These are phyloP conservation scores for Amaranthus hypochondriacus DNA, from an alignment of 148 eudicot species.

Conservation along the genomic window DNA sequence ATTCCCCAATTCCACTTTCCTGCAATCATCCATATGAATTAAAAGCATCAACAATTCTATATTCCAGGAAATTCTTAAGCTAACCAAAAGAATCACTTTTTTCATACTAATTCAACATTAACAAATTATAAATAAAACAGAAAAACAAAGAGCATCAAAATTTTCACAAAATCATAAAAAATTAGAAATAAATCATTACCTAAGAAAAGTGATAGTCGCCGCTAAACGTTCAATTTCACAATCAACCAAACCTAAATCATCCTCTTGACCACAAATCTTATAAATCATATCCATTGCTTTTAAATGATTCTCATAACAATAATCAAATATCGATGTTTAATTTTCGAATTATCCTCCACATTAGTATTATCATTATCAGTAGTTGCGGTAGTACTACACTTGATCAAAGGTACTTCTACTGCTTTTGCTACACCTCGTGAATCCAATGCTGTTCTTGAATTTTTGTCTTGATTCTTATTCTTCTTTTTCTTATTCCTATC, in stretches of 20 bases:
- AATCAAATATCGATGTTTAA: constrained; percentile 47
- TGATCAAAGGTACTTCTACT: background rate
- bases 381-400: background rate
- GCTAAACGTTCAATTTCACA: constrained; percentile 48
- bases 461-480: constrained; percentile 2
- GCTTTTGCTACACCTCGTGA: background rate
- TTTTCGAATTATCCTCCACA: constrained; percentile 18
- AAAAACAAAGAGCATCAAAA: background rate
- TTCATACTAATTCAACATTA: background rate
- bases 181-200: constrained; percentile 28
- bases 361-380: background rate
- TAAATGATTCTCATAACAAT: constrained; percentile 56
- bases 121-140: background rate
- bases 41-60: background rate
- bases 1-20: background rate
- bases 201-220: constrained; percentile 52
- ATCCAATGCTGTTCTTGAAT: background rate
- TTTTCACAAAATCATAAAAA: background rate
- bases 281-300: constrained; percentile 39
- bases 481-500: background rate
- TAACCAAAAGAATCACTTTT: background rate
- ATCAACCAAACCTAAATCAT: constrained; percentile 25
- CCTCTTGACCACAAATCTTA: constrained; percentile 41
- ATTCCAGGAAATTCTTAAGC: background rate
- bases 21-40: background rate